phyloP scores from a whole-genome alignment of 768 basidiomycete species.

The Ephemerocybe angulata region DNA sequence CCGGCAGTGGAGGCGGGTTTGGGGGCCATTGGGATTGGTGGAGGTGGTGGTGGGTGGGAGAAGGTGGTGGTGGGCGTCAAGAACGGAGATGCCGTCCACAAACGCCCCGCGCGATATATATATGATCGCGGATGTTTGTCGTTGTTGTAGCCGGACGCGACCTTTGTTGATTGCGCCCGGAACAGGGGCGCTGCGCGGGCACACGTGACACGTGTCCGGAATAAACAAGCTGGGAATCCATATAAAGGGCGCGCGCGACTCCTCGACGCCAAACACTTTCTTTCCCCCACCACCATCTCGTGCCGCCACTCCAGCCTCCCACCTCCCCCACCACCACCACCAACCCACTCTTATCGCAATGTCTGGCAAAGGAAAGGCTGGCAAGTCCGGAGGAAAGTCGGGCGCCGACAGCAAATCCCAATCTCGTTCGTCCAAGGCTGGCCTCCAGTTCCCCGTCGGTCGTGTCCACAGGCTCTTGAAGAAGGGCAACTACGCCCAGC shows the following conservation, averaged over 20 bases:
- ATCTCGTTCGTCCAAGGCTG: slow-evolving; percentile 72
- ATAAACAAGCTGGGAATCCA: not conserved
- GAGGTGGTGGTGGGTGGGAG: not conserved
- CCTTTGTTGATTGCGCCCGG: not conserved
- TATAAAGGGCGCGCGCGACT: not conserved
- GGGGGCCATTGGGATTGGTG: slow-evolving; percentile 57
- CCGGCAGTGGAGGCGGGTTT: slow-evolving; percentile 81
- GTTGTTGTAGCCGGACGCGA: slow-evolving; percentile 5
- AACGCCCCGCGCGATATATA: not conserved
- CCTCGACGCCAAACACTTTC: not conserved
- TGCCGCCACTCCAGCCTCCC: not conserved
- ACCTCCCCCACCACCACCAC: not conserved
- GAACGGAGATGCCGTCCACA: not conserved
- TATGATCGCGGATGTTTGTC: slow-evolving; percentile 5
- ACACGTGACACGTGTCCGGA: slow-evolving; percentile 8
- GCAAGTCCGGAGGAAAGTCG: slow-evolving; percentile 72
- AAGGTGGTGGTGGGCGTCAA: slow-evolving; percentile 6
- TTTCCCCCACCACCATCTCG: not conserved
- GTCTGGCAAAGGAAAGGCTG: slow-evolving; percentile 35
- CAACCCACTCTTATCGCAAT: slow-evolving; percentile 5
- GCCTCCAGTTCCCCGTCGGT: slow-evolving; percentile 87
- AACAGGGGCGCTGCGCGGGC: slow-evolving; percentile 1
- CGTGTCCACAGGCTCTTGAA: slow-evolving; percentile 89
- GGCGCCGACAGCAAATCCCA: slow-evolving; percentile 51
- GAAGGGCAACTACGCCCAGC: slow-evolving; percentile 81